Conservation (phyloP, 2,329 filamentous ascomycete species). For the Metarhizium robertsii region DNA sequence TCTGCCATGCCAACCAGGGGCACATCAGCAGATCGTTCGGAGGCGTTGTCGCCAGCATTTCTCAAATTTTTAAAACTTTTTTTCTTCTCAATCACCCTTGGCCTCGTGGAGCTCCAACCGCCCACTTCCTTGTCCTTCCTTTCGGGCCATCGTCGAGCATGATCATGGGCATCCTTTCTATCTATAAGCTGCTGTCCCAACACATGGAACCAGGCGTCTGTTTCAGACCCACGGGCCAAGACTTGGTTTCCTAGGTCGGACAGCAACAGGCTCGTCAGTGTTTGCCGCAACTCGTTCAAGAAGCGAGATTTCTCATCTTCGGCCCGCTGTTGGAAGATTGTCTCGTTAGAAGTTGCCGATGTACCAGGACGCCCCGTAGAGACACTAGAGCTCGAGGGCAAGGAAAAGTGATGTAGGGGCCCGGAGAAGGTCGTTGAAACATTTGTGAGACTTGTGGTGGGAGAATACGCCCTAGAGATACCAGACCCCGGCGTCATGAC, state of each 20-base stretch:
- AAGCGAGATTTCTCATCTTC: slow-evolving; percentile 70
- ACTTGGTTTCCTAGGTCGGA: slow-evolving; percentile 85
- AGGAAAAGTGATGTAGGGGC: slow-evolving; percentile 29
- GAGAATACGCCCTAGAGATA: slow-evolving; percentile 49
- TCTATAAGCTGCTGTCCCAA: slow-evolving; percentile 58
- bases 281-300: slow-evolving; percentile 66
- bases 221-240: slow-evolving; percentile 85
- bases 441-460: slow-evolving; percentile 52
- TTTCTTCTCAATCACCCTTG: slow-evolving; percentile 52
- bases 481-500: slow-evolving; percentile 54
- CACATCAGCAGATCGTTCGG: slow-evolving; percentile 27
- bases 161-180: slow-evolving; percentile 46
- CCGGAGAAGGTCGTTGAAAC: slow-evolving; percentile 40
- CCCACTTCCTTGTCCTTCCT: slow-evolving; percentile 33
- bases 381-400: slow-evolving; percentile 36
- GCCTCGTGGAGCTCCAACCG: slow-evolving; percentile 34
- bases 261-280: slow-evolving; percentile 71
- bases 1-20: slow-evolving; percentile 29
- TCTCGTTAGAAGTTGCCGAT: slow-evolving; percentile 58
- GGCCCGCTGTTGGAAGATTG: slow-evolving; percentile 50
- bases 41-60: slow-evolving; percentile 32
- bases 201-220: slow-evolving; percentile 75
- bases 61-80: slow-evolving; percentile 60
- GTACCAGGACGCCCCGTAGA: slow-evolving; percentile 52
- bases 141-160: slow-evolving; percentile 29